These are phyloP conservation scores for Scolecobasidium constrictum DNA, from an alignment of 2,329 filamentous ascomycete genomes.

Conservation along the genomic window DNA sequence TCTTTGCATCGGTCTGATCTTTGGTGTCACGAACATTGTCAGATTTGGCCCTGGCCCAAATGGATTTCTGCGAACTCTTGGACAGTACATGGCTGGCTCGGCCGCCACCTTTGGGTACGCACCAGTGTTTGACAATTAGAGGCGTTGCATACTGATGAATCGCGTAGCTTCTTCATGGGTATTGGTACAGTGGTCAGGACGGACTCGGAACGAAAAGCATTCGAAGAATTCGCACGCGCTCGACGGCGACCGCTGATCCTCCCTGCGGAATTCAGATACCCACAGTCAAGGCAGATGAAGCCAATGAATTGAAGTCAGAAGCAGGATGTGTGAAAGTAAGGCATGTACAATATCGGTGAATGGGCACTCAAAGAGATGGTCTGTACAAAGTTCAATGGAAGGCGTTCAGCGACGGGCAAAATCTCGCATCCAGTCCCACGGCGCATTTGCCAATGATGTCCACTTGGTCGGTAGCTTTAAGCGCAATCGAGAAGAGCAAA, in stretches of 20 bases:
- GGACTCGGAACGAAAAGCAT: slow-evolving; percentile 67
- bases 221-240: slow-evolving; percentile 65
- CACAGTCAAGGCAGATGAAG: neutral
- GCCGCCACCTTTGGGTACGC: slow-evolving; percentile 89
- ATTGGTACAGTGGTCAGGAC: slow-evolving; percentile 94
- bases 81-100: slow-evolving; percentile 93
- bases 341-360: neutral
- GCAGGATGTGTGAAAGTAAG: neutral
- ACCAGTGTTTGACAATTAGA: neutral
- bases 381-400: neutral
- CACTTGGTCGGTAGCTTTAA: too few species aligned
- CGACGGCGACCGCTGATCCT: slow-evolving; percentile 64
- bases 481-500: too few species aligned
- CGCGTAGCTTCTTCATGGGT: slow-evolving; percentile 81
- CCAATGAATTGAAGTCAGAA: neutral
- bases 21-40: slow-evolving; percentile 89
- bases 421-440: too few species aligned
- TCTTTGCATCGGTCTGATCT: slow-evolving; percentile 94
- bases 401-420: neutral
- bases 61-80: slow-evolving; percentile 85
- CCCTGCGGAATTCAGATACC: slow-evolving; percentile 19
- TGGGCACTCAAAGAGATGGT: neutral
- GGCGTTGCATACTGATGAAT: neutral
- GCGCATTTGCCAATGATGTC: too few species aligned
- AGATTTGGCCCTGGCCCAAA: slow-evolving; percentile 88